Evolutionary conservation across 495 filamentous ascomycete genomes (phyloP).

Genomic region (Cryomyces minteri): DNA sequence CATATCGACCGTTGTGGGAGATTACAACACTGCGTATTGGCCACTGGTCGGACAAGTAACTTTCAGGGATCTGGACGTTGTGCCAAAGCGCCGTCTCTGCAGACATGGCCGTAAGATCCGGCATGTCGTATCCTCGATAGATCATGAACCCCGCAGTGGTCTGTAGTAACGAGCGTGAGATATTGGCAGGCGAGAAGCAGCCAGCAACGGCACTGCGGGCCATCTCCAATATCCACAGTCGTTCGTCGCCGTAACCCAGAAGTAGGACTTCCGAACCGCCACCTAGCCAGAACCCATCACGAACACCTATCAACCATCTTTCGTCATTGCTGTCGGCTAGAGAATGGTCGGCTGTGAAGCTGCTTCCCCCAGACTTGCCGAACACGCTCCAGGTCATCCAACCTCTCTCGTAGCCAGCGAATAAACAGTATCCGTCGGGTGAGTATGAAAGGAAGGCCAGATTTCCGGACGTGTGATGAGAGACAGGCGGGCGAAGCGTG

Average conservation of each 20-base stretch:
- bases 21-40: slow-evolving; percentile 73
- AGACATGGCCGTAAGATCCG: slow-evolving; percentile 76
- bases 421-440: slow-evolving; percentile 89
- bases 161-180: slow-evolving; percentile 74
- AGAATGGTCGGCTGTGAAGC: slow-evolving; percentile 49
- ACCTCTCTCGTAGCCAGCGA: slow-evolving; percentile 81
- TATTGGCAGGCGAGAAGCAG: slow-evolving; percentile 78
- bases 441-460: slow-evolving; percentile 72
- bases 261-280: slow-evolving; percentile 76
- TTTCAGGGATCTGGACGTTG: slow-evolving; percentile 65
- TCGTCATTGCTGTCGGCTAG: slow-evolving; percentile 52
- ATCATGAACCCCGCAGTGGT: slow-evolving; percentile 72
- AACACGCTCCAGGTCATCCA: slow-evolving; percentile 98
- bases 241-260: slow-evolving; percentile 45
- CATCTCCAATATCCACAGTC: slow-evolving; percentile 78
- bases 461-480: slow-evolving; percentile 40
- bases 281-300: slow-evolving; percentile 65
- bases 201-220: slow-evolving; percentile 78
- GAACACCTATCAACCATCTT: slow-evolving; percentile 59
- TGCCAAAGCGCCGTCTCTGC: slow-evolving; percentile 91
- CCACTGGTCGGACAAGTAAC: slow-evolving; percentile 80
- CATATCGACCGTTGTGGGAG: slow-evolving; percentile 82
- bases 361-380: slow-evolving; percentile 69
- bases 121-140: slow-evolving; percentile 81
- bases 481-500: slow-evolving; percentile 45